Evolutionary conservation across 306 rosid genomes (phyloP), one percentile per base, ranked within the genome.

Genomic region (Carpinus fangiana): DNA sequence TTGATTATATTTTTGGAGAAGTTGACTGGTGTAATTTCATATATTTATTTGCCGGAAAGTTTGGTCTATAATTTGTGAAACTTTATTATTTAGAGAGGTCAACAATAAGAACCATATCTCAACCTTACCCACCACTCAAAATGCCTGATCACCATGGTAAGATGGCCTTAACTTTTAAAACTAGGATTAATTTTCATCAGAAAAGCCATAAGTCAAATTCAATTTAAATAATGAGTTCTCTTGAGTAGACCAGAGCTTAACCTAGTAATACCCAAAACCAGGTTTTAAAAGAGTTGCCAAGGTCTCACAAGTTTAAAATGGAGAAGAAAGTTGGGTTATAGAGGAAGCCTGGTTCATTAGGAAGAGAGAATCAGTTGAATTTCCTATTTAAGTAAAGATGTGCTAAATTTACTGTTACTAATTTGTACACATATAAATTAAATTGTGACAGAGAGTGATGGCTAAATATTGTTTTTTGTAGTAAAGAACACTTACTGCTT

Each of bases 401-500:
- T n/a, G 28, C 21, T 56, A 56, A 56, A 56, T 56, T 2, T 8
- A 12, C 41, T 60, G 14, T 26, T 60, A 12, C 36, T 61, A 28
- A 61, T n/a, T 28, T 13, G 9, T 61, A 3, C 68, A 28, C 68
- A 14, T 28, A 28, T 61, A 12, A 4, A 26, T 26, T 28, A 21
- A 21, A 57, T 57, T 6, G 34, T 61, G 5, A 13, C 6, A 12
- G 21, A 26, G 43, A 61, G n/a, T 12, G 34, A 61, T 61, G 12
- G 8, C 68, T 61, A 28, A n/a, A n/a, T n/a, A n/a, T n/a, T n/a
- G n/a, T n/a, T n/a, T 4, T 20, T 4, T 20, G 43, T 61, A 61
- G 68, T n/a, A 61, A 28, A 20, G 2, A 23, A 71, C 31, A 86
- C 99, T 84, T 84, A 96, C 99, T 55, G 99, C 97, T 76, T 93